Percentiles rank a stretch among this genome's conserved stretches.
Conservation (phyloP, 2,329 filamentous ascomycete species). For the Canariomyces notabilis region DNA sequence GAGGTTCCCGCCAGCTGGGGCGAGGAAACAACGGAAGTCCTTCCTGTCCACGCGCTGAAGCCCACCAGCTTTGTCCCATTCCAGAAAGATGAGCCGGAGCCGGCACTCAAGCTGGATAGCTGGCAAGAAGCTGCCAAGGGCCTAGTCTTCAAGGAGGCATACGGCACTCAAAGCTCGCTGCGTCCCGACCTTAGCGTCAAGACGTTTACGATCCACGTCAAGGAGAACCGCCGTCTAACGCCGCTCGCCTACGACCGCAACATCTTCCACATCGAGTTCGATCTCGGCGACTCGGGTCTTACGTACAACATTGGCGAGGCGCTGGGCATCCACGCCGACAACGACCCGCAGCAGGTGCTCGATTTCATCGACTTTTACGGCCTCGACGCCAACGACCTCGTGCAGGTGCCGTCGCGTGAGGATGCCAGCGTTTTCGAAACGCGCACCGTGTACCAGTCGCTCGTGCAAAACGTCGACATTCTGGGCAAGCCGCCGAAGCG, state of each 20-base stretch:
- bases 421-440: conserved; percentile 70
- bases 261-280: conserved; percentile 99
- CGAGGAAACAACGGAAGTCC: conserved; percentile 58
- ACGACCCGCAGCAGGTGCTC: conserved; percentile 71
- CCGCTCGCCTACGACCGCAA: conserved; percentile 88
- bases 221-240: conserved; percentile 92
- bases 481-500: conserved; percentile 95
- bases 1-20: conserved; percentile 79
- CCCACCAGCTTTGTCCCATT: conserved; percentile 79
- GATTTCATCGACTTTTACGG: conserved; percentile 89
- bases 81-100: conserved; percentile 69
- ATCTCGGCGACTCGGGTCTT: conserved; percentile 83
- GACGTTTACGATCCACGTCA: conserved; percentile 82
- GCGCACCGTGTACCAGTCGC: conserved; percentile 86
- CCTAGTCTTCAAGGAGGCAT: conserved; percentile 91
- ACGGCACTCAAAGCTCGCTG: conserved; percentile 65
- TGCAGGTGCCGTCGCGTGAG: conserved; percentile 87
- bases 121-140: conserved; percentile 86
- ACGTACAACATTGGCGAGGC: conserved; percentile 97
- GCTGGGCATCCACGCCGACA: conserved; percentile 92
- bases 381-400: conserved; percentile 73
- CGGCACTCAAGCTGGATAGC: conserved; percentile 58
- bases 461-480: conserved; percentile 91
- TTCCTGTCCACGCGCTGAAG: conserved; percentile 64
- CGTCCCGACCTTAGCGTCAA: conserved; percentile 82